Evolutionary conservation across 345 rosid genomes (phyloP).

Genomic region (Eucalyptus regnans): DNA sequence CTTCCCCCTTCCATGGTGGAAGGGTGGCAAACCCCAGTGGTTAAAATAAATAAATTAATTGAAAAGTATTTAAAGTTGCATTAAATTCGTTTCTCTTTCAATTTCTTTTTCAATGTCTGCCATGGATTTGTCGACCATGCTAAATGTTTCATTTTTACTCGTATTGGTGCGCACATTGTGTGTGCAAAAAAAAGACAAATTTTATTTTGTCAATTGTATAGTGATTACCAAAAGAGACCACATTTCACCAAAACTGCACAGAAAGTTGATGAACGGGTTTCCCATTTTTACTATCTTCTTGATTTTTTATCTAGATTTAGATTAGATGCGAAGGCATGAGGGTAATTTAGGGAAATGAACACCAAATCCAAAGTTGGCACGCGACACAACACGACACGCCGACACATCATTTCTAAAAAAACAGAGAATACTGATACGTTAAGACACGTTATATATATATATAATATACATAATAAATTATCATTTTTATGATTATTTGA

Average conservation of each 20-base stretch:
- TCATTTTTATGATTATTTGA: too few relatives aligned
- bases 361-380: not conserved
- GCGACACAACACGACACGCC: too few relatives aligned
- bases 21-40: too few relatives aligned
- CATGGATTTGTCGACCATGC: not conserved
- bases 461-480: too few relatives aligned
- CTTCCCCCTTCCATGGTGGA: too few relatives aligned
- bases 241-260: not conserved
- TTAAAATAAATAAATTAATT: not conserved
- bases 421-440: too few relatives aligned
- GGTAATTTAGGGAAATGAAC: not conserved
- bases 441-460: too few relatives aligned
- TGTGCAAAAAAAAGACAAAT: fast-evolving
- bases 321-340: not conserved
- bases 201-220: not conserved
- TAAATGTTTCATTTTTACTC: not conserved
- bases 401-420: too few relatives aligned
- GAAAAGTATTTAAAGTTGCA: not conserved
- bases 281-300: not conserved
- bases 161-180: not conserved
- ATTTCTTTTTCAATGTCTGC: not conserved
- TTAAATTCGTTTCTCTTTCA: not conserved
- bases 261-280: not conserved
- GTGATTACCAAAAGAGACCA: not conserved
- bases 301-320: not conserved